Percentiles rank a stretch among this genome's conserved stretches.
These are phyloP conservation scores for Mycena filopes DNA, from an alignment of 768 basidiomycete species.

Conservation along the genomic window DNA sequence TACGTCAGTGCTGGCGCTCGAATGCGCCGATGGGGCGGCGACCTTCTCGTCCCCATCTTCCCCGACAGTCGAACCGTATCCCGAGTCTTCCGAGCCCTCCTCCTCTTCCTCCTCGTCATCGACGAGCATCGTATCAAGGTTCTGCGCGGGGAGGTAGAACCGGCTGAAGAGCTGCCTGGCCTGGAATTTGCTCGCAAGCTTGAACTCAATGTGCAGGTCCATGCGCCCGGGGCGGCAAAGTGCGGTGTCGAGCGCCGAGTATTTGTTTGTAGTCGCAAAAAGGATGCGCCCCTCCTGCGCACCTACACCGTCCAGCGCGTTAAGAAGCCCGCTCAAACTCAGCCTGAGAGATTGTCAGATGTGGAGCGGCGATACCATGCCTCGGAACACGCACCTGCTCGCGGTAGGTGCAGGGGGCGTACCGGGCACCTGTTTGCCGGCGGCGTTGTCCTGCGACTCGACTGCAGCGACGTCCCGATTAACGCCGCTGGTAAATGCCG, in stretches of 20 bases:
- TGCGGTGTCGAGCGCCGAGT: conserved; percentile 67
- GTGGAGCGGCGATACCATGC: background rate
- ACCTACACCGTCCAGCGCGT: conserved; percentile 74
- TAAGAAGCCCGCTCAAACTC: conserved; percentile 73
- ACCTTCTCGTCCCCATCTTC: conserved; percentile 15
- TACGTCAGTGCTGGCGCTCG: conserved; percentile 7
- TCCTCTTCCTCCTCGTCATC: conserved; percentile 37
- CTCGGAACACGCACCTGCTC: conserved; percentile 30
- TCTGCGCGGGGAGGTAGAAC: conserved; percentile 60
- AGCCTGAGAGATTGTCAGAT: conserved; percentile 46
- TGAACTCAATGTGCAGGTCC: conserved; percentile 75
- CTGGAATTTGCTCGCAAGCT: conserved; percentile 67
- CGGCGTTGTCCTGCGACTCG: conserved; percentile 6
- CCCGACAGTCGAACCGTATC: conserved; percentile 26
- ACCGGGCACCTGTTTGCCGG: conserved; percentile 18
- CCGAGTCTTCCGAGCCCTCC: conserved; percentile 30
- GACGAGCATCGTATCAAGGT: conserved; percentile 30
- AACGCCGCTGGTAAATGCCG: conserved; percentile 57
- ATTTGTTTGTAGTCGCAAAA: conserved; percentile 80
- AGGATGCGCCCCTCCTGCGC: conserved; percentile 77
- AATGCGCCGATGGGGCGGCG: background rate
- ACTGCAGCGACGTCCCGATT: conserved; percentile 35
- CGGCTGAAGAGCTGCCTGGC: conserved; percentile 65
- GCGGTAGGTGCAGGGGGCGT: conserved; percentile 22
- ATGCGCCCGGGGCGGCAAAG: conserved; percentile 75